Base-by-base conservation (phyloP, 2,329 filamentous ascomycete genomes). In the Calonectria pseudoreteaudii region DNA sequence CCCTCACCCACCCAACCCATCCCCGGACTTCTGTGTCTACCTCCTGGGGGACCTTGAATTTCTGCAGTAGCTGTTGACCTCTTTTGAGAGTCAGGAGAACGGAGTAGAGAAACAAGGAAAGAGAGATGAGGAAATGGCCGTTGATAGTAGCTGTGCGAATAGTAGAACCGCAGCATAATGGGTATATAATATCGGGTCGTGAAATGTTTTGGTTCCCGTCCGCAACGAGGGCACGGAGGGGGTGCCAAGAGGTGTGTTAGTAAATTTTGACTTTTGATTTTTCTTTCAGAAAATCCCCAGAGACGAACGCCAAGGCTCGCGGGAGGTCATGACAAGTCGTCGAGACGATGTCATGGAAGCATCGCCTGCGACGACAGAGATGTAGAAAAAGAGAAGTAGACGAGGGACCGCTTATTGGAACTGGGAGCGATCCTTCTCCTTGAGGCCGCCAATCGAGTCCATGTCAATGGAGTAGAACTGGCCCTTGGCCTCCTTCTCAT, bases 391-490 rank as follows among this genome's bases (percentile, higher is more conserved):
- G 74, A 72, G 70, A 47, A 66, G 68, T 69, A 26, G 56, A 60
- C 67, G 20, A 66, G 47, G 20, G 34, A 18, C 71, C 73, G 65
- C 73, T 80, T 84, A 85, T 79, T 84, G 83, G 79, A 84, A 85
- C 72, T 82, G 75, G 69, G 77, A 79, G 78, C 85, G 85, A 79
- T 94, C 91, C 89, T 98, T 98, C 89, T 98, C 97, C 86, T 96
- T 97, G 79, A 98, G 88, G 18, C 97, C 97, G 66, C 97, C 97
- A 83, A 98, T 97, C 77, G 95, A 92, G 80, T 98, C 94, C 84
- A 99, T 94, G 84, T 99, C 96, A 80, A 99, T 92, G 4, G 95
- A 97, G 84, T 98, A 94, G 87, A 98, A 98, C 78, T 95, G 91
- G 74, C 91, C 91, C 73, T 91, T 91, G 83, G 92, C 92, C 81